Base-by-base conservation (phyloP, 306 rosid species). In the Prunus kanzakura region DNA sequence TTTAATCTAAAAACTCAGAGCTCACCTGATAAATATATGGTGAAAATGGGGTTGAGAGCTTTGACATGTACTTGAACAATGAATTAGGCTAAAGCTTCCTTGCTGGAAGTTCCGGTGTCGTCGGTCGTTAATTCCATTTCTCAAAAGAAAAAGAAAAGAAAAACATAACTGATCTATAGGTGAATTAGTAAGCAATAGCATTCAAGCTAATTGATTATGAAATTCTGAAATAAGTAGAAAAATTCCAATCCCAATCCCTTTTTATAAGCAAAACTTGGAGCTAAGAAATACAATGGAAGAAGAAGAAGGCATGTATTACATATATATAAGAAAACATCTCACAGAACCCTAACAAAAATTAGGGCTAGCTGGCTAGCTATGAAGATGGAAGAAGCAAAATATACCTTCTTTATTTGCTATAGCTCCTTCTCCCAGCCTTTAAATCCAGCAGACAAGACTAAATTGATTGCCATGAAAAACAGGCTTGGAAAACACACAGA, bases 321-420 rank as follows among this genome's bases (percentile, higher is more conserved):
- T 57, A 7, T 38, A 38, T 20, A 22, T 19, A 18, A n/a, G 64
- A 54, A n/a, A 29, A 71, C n/a, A 11, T 70, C 23, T 54, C 29
- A 35, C 60, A 10, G 50, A 71, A 71, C 22, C 35, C 35, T 55
- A 55, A 14, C 15, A 55, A 71, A 55, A 20, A n/a, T 38, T 38
- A 56, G 66, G 76, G 54, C 65, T 20, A 8, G 50, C 23, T 35
- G 19, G 41, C 43, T 29, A 43, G 20, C 4, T 20, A 66, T 66
- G 11, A 7, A 38, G 29, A 66, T 66, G 73, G 73, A 68, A 22
- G 38, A 72, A 72, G 51, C 38, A 20, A 69, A 66, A 55, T 27
- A 55, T 12, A 49, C 65, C 20, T 55, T 38, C 25, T 38, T 43
- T 38, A 72, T 11, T 27, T 69, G 32, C 22, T 27, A 11, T 71